These are phyloP conservation scores for Coffea humblotiana DNA, from an alignment of 305 asterid species.

Conservation along the genomic window DNA sequence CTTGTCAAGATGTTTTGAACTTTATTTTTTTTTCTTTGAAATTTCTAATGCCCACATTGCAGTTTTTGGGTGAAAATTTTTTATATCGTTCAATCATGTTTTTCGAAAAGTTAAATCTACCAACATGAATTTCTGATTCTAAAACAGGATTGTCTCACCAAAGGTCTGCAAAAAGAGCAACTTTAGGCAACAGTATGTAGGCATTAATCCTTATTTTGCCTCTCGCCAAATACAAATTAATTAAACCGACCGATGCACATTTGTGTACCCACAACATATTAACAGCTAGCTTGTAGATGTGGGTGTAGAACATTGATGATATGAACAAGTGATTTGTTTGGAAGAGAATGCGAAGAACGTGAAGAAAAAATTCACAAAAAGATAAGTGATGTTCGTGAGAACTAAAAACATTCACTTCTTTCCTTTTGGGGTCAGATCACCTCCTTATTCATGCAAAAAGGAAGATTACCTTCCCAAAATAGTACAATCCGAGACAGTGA, in stretches of 20 bases:
- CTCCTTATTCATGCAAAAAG: conserved; percentile 14
- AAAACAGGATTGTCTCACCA: not conserved
- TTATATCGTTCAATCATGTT: not conserved
- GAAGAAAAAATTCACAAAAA: not conserved
- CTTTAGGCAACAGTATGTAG: not conserved
- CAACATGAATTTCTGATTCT: not conserved
- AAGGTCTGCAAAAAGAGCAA: not conserved
- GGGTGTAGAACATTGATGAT: not conserved
- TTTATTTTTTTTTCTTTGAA: not conserved
- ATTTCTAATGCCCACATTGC: not conserved
- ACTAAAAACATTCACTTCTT: conserved; percentile 5
- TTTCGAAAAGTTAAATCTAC: not conserved
- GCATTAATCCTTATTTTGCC: not conserved
- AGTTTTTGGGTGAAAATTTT: not conserved
- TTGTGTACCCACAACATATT: not conserved
- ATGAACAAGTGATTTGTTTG: not conserved
- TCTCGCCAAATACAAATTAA: not conserved
- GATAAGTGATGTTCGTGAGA: not conserved
- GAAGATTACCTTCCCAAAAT: conserved; percentile 1
- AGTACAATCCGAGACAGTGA: conserved; percentile 8
- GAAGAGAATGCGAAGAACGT: not conserved
- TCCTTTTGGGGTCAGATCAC: conserved; percentile 15
- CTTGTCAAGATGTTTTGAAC: not conserved
- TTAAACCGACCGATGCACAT: not conserved
- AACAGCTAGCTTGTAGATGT: not conserved